Evolutionary conservation across 2,329 filamentous ascomycete genomes (phyloP), one percentile per base, ranked within the genome.

Genomic region (Corynespora cassiicola): DNA sequence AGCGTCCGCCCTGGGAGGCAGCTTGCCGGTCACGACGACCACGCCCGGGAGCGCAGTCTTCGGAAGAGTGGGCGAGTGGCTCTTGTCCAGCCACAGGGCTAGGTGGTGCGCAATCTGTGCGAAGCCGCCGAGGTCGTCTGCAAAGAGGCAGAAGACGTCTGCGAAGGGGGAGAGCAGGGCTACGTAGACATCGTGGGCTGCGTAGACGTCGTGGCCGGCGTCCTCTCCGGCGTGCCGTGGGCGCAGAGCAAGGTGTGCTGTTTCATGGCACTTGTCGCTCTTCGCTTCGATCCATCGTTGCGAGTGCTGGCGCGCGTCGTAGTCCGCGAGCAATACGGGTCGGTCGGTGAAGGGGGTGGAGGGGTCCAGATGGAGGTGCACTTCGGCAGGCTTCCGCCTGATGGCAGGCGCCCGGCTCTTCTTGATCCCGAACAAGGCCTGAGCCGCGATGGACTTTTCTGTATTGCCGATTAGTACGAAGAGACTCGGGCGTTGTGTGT

Each of bases 81-180:
- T 18, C 31, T 23, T 26, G 19, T 38, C 17, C 9, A 43, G 40
- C 16, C 43, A 39, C n/a, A 9, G 17, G 24, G 40, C 52, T 14
- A 63, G 30, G 24, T 43, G 39, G 31, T 30, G 36, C 15, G 48
- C 46, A 17, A 61, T 49, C 30, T 42, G 35, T 35, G 44, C 40
- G 28, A 62, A 50, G 19, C 48, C 49, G 35, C 54, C 47, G 23
- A 63, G 16, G 40, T 63, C 42, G 34, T 37, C 35, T 28, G 46
- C 38, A 47, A 63, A 64, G 45, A 62, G 57, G 40, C 43, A 64
- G 34, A 61, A 55, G 20, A 61, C 40, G 36, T 61, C 42, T 30
- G 42, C 34, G 42, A 61, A 61, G 27, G 50, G 46, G 20, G 26
- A 42, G 17, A 63, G 39, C 24, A 58, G 33, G 19, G 46, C 37